These are phyloP conservation scores for Phytopythium helicoides DNA, from an alignment of 352 stramenopile genomes.

Conservation along the genomic window DNA sequence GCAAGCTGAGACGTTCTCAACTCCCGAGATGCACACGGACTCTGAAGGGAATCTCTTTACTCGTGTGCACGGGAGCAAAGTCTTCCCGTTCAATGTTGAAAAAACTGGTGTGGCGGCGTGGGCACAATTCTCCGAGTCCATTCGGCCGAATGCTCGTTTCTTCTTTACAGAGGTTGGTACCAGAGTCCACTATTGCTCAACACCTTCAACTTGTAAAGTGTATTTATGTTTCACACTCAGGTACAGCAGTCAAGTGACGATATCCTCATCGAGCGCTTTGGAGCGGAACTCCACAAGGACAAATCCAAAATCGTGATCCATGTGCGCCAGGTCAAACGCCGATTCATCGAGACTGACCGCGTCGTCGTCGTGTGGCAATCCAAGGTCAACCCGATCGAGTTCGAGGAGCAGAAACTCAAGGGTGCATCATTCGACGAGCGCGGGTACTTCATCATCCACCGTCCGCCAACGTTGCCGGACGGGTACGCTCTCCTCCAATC, in stretches of 20 bases:
- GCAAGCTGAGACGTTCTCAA: too few species aligned
- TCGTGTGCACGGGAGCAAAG: constrained; percentile 4
- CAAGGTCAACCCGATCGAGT: constrained; percentile 50
- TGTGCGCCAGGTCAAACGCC: constrained; percentile 52
- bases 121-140: constrained; percentile 3
- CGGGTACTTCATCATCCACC: constrained; percentile 52
- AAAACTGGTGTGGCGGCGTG: constrained; percentile 1
- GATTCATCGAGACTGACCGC: constrained; percentile 39
- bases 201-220: too few species aligned
- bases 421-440: constrained; percentile 47
- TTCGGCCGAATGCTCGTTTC: constrained; percentile 4
- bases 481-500: constrained; percentile 53
- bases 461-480: too few species aligned
- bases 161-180: too few species aligned
- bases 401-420: constrained; percentile 29
- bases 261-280: constrained; percentile 53
- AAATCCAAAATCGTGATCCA: too few species aligned
- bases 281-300: constrained; percentile 56
- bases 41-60: constrained; percentile 1
- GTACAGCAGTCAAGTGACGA: too few species aligned
- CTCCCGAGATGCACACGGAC: background rate
- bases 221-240: too few species aligned
- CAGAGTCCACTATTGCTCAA: constrained; percentile 5
- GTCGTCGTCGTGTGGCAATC: constrained; percentile 58
- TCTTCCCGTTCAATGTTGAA: constrained; percentile 7